Evolutionary conservation across 2,329 filamentous ascomycete species (phyloP), one percentile per base, ranked within the genome.

Genomic region (Aspergillus neotritici): DNA sequence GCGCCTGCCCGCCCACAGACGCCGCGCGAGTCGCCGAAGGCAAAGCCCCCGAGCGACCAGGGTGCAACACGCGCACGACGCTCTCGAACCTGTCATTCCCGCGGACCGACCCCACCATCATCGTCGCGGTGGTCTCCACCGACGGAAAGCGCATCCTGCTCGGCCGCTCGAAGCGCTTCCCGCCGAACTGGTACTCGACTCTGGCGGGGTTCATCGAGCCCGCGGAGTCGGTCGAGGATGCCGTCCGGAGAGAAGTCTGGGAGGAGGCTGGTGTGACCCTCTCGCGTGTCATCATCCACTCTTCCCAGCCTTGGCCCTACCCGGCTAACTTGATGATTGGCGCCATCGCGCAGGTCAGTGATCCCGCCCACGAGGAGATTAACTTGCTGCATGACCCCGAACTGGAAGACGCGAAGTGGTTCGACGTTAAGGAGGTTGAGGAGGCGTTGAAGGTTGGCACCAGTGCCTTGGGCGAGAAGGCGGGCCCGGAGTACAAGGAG

Each of bases 31-130:
- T 51, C 4, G 52, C 52, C 0, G 48, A 63, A 17, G 64, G 62
- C 5, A 59, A 62, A 33, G 51, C 57, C 3, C 53, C 50, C 4
- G 60, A 64, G 36, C 82, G 88, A 7, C 76, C 76, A 1, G 77
- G 84, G 13, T 98, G 93, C 67, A 82, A 80, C 6, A 94, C 90
- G 1, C 80, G 93, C 41, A 84, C 81, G 31, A 89, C 87, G 17
- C 72, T 98, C 35, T 94, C 89, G 28, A 98, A 98, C 68, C 76
- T 96, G 41, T 84, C 78, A 60, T 97, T 96, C 74, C 91, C 91
- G 3, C 81, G 90, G 39, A 96, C 91, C 2, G 90, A 96, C 57
- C 89, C 90, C 1, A 94, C 88, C 21, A 89, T 97, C 64, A 98
- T 98, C 68, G 90, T 94, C 70, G 91, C 90, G 1, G 84, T 96